A percentile compares a stretch with the other conserved stretches of the same genome.
Evolutionary conservation across 2,329 filamentous ascomycete genomes (phyloP).

Genomic region (Nemania sp.): DNA sequence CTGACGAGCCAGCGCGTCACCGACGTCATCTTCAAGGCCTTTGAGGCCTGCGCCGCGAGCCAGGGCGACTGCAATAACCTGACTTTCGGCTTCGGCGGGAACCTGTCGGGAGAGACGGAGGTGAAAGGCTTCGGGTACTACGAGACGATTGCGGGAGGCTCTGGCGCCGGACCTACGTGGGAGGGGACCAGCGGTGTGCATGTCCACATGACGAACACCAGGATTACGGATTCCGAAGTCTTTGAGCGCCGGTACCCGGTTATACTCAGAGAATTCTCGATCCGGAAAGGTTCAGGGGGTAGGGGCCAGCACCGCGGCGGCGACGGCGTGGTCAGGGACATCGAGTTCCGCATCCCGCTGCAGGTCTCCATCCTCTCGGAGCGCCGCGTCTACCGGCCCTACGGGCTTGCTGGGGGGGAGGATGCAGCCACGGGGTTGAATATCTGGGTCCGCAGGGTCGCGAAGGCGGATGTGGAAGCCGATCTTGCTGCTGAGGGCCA

Average conservation of each 20-base stretch:
- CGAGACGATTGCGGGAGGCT: slow-evolving; percentile 76
- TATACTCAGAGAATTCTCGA: slow-evolving; percentile 65
- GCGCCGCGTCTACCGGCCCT: slow-evolving; percentile 71
- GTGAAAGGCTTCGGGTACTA: slow-evolving; percentile 77
- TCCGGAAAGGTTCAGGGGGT: slow-evolving; percentile 63
- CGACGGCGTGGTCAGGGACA: slow-evolving; percentile 71
- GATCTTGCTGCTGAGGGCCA: slow-evolving; percentile 28
- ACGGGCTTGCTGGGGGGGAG: slow-evolving; percentile 80
- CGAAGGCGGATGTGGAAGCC: slow-evolving; percentile 56
- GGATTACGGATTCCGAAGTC: slow-evolving; percentile 74
- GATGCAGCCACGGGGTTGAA: slow-evolving; percentile 81
- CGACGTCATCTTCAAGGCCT: slow-evolving; percentile 75
- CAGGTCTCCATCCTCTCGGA: slow-evolving; percentile 76
- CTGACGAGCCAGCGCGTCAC: slow-evolving; percentile 75
- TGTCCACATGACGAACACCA: slow-evolving; percentile 78
- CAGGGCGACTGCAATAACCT: slow-evolving; percentile 80
- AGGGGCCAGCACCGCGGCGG: slow-evolving; percentile 65
- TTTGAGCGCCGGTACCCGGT: slow-evolving; percentile 76
- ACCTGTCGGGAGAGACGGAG: slow-evolving; percentile 55
- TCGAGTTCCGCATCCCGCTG: slow-evolving; percentile 72
- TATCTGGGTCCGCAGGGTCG: slow-evolving; percentile 79
- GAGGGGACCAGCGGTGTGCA: slow-evolving; percentile 71
- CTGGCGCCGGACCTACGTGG: slow-evolving; percentile 69
- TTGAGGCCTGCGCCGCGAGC: slow-evolving; percentile 71
- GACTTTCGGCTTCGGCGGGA: slow-evolving; percentile 75